Conservation (phyloP, 2,329 filamentous ascomycete species). For the Trichoderma sp. region DNA sequence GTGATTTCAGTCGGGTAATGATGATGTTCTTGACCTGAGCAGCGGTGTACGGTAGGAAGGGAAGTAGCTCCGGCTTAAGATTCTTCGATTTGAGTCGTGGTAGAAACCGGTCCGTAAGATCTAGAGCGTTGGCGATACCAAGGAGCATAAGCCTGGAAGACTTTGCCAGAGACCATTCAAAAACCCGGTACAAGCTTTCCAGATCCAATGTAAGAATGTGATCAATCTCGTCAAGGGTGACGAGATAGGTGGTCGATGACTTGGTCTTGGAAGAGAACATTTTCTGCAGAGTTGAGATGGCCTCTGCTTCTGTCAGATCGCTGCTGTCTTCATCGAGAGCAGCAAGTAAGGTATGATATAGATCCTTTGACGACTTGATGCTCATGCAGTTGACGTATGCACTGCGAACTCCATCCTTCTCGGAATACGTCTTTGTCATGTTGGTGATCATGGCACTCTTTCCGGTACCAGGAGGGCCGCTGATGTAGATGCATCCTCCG, state of each 20-base stretch:
- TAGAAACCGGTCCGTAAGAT: slow-evolving; percentile 92
- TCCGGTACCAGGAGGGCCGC: slow-evolving; percentile 91
- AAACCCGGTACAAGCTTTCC: slow-evolving; percentile 88
- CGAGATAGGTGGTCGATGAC: slow-evolving; percentile 65
- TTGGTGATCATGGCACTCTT: slow-evolving; percentile 93
- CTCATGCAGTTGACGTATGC: slow-evolving; percentile 97
- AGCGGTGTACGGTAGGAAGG: slow-evolving; percentile 90
- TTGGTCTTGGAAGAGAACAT: slow-evolving; percentile 68
- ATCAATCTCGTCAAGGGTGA: slow-evolving; percentile 93
- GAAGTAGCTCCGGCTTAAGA: slow-evolving; percentile 83
- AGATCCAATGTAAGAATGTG: slow-evolving; percentile 86
- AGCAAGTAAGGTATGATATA: slow-evolving; percentile 78
- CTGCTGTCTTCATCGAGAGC: slow-evolving; percentile 59
- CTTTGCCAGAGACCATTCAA: slow-evolving; percentile 89
- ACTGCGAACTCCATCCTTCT: slow-evolving; percentile 59
- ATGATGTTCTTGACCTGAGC: slow-evolving; percentile 86
- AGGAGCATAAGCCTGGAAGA: slow-evolving; percentile 80
- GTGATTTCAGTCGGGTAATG: slow-evolving; percentile 74
- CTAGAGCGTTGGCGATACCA: slow-evolving; percentile 93
- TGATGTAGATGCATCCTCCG: slow-evolving; percentile 89
- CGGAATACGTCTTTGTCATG: slow-evolving; percentile 63
- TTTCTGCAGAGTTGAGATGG: slow-evolving; percentile 66
- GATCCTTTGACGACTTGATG: slow-evolving; percentile 81
- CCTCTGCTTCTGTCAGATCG: slow-evolving; percentile 65
- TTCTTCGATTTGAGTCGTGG: slow-evolving; percentile 92